Percentiles rank a stretch among this genome's conserved stretches.
Conservation (phyloP, 2,329 filamentous ascomycete species). For the Tolypocladium pustulatum region DNA sequence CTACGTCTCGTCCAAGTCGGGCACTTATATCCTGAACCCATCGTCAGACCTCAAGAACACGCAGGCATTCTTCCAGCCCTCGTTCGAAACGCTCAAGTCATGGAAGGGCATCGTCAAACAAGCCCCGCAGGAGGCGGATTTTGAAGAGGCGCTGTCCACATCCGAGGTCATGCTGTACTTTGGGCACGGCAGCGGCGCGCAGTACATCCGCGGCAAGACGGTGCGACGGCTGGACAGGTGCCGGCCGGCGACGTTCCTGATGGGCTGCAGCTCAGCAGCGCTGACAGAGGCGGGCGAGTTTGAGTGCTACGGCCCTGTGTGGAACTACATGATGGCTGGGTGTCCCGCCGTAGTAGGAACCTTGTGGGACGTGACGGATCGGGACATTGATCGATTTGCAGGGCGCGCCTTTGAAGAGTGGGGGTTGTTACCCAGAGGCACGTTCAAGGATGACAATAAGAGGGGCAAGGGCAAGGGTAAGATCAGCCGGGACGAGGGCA, state of each 20-base stretch:
- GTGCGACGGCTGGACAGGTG: conserved; percentile 71
- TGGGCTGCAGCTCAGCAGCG: conserved; percentile 85
- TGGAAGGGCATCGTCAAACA: conserved; percentile 64
- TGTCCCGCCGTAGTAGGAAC: conserved; percentile 82
- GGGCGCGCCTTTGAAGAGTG: conserved; percentile 71
- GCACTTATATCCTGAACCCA: conserved; percentile 83
- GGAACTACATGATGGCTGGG: conserved; percentile 85
- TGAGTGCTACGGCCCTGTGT: conserved; percentile 80
- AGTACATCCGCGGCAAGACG: conserved; percentile 81
- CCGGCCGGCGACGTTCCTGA: conserved; percentile 69
- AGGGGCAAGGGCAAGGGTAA: conserved; percentile 16
- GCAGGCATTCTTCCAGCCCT: conserved; percentile 58
- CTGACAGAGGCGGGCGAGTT: conserved; percentile 73
- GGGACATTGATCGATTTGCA: conserved; percentile 91
- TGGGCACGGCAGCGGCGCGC: conserved; percentile 87
- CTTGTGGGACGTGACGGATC: conserved; percentile 96
- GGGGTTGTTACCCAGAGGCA: conserved; percentile 55
- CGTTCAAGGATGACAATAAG: conserved; percentile 25
- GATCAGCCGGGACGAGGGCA: conserved; percentile 6
- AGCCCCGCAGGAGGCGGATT: conserved; percentile 66
- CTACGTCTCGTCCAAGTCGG: conserved; percentile 42
- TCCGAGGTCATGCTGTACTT: conserved; percentile 83
- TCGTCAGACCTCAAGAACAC: conserved; percentile 74
- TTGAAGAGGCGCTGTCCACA: conserved; percentile 53
- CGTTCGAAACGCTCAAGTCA: conserved; percentile 52